Evolutionary conservation across 2,329 filamentous ascomycete genomes (phyloP).

Genomic region (Penicillium fuscoglaucum): DNA sequence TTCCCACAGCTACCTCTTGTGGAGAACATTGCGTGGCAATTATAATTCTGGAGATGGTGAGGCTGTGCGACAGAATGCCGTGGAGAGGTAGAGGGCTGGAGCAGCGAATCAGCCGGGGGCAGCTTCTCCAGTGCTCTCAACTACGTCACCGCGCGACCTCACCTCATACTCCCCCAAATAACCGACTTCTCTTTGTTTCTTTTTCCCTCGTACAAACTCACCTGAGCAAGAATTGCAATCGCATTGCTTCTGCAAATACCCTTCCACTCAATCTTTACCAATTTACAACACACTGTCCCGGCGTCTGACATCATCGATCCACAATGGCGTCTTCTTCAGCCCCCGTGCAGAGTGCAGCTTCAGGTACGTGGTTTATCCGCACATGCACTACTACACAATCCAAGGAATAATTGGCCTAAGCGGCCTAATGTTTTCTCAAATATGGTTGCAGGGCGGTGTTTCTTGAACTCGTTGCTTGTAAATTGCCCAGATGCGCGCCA

Average conservation of each 20-base stretch:
- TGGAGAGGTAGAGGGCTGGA: slow-evolving; percentile 6
- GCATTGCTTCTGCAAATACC: slow-evolving; percentile 17
- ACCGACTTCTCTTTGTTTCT: slow-evolving; percentile 13
- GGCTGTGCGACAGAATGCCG: slow-evolving; percentile 8
- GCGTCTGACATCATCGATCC: slow-evolving; percentile 25
- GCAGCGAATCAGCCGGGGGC: slow-evolving; percentile 26
- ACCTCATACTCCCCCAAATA: slow-evolving; percentile 21
- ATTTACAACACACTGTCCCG: slow-evolving; percentile 4
- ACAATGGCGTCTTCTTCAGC: slow-evolving; percentile 31
- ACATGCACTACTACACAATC: neutral
- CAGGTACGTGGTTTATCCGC: slow-evolving; percentile 26
- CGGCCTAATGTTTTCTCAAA: neutral
- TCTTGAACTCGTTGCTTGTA: neutral
- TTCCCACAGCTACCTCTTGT: neutral
- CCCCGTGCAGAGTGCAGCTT: slow-evolving; percentile 11
- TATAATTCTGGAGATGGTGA: neutral
- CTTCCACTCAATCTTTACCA: neutral
- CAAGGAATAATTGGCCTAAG: slow-evolving; percentile 6
- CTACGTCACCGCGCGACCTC: slow-evolving; percentile 40
- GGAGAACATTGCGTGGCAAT: neutral
- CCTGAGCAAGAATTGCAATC: slow-evolving; percentile 14
- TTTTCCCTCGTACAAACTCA: slow-evolving; percentile 11
- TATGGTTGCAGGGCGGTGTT: neutral
- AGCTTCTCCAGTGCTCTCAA: slow-evolving; percentile 30
- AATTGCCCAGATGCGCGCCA: neutral